Percentiles rank a stretch among this genome's conserved stretches.
These are phyloP conservation scores for Backusella mclennaniae DNA, from an alignment of 192 early-diverging fungal species.

Conservation along the genomic window DNA sequence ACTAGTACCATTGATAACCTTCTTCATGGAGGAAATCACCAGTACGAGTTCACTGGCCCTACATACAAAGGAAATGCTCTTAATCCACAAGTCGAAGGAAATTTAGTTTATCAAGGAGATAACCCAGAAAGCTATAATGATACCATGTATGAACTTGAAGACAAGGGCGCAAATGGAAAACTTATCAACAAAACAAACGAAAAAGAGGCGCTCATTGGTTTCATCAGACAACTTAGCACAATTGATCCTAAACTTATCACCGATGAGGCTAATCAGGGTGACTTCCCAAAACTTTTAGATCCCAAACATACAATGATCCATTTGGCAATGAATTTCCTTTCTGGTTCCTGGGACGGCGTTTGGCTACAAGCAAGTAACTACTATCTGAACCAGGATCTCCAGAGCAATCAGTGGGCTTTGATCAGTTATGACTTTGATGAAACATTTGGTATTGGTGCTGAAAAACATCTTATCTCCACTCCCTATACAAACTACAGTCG, in stretches of 20 bases:
- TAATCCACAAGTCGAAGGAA: constrained; percentile 19
- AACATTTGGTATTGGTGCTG: constrained; percentile 38
- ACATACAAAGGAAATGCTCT: constrained; percentile 30
- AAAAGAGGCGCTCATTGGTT: constrained; percentile 19
- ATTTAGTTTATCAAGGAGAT: constrained; percentile 17
- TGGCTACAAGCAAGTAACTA: constrained; percentile 39
- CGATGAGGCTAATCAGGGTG: constrained; percentile 2
- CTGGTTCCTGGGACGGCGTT: constrained; percentile 37
- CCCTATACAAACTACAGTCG: constrained; percentile 35
- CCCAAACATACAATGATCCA: constrained; percentile 28
- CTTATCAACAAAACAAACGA: constrained; percentile 4
- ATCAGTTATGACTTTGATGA: constrained; percentile 42
- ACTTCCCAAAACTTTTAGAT: constrained; percentile 17
- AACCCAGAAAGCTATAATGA: constrained; percentile 3
- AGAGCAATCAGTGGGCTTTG: constrained; percentile 36
- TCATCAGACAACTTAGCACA: background rate
- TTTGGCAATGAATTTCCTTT: constrained; percentile 38
- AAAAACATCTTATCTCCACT: constrained; percentile 19
- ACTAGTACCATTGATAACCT: constrained; percentile 12
- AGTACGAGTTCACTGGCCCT: constrained; percentile 10
- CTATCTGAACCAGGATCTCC: constrained; percentile 35
- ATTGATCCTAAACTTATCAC: constrained; percentile 13
- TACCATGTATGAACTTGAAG: constrained; percentile 19
- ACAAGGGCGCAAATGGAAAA: constrained; percentile 8
- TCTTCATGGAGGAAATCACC: constrained; percentile 4